These are phyloP conservation scores for Cercospora nicotianae DNA, from an alignment of 2,329 filamentous ascomycete species.

Conservation along the genomic window DNA sequence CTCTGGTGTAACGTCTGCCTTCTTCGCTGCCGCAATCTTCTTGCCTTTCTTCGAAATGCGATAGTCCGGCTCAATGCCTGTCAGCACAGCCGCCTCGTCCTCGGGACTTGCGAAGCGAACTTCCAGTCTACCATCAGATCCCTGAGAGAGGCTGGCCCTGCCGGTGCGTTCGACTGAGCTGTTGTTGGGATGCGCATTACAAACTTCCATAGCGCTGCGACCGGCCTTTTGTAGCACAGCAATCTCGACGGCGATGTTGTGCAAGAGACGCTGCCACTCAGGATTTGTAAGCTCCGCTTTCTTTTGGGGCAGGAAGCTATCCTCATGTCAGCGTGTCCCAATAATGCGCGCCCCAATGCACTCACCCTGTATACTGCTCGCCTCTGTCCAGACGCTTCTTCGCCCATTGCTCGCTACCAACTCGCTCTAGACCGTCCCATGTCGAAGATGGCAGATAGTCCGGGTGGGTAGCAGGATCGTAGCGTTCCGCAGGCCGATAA, in stretches of 20 bases:
- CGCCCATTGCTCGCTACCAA: conserved; percentile 54
- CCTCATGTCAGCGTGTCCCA: conserved; percentile 10
- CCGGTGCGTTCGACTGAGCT: conserved; percentile 5
- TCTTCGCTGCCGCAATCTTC: not conserved
- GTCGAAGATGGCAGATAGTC: conserved; percentile 50
- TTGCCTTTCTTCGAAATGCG: not conserved
- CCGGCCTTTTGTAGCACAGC: conserved; percentile 51
- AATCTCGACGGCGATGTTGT: conserved; percentile 59
- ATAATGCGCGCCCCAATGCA: not conserved
- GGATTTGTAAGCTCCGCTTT: conserved; percentile 40
- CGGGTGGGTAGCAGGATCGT: conserved; percentile 29
- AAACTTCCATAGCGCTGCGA: conserved; percentile 38
- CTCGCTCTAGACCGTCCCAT: conserved; percentile 55
- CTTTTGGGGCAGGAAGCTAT: conserved; percentile 43
- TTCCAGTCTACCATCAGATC: not conserved
- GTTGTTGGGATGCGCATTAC: conserved; percentile 51
- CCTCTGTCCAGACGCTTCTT: conserved; percentile 39
- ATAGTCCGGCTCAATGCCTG: conserved; percentile 1
- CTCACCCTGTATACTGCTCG: conserved; percentile 40
- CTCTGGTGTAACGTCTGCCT: not conserved
- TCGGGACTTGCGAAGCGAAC: conserved; percentile 5
- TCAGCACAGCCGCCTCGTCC: conserved; percentile 3
- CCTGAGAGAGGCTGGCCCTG: conserved; percentile 6
- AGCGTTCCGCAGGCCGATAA: conserved; percentile 31
- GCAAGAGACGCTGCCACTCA: conserved; percentile 47